These are phyloP conservation scores for Thinopyrum elongatum DNA, from an alignment of 176 grass and related monocot genomes.

Conservation along the genomic window DNA sequence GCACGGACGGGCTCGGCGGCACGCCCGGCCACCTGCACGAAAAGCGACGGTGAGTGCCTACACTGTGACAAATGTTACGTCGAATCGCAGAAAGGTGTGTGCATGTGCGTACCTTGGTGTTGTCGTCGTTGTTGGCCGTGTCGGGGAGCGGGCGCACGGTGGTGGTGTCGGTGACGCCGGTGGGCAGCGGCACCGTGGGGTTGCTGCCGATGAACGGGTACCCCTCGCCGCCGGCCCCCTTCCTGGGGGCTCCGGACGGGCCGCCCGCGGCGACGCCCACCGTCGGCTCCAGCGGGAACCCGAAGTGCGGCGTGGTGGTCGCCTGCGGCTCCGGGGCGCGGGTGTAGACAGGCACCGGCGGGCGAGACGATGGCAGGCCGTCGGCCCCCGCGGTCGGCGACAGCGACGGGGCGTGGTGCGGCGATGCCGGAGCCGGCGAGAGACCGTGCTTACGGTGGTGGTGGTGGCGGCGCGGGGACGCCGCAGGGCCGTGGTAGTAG, in stretches of 20 bases:
- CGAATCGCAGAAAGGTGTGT: neutral
- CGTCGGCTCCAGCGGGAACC: slow-evolving; percentile 48
- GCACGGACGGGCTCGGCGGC: neutral
- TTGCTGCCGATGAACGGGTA: slow-evolving; percentile 62
- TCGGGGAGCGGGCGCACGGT: slow-evolving; percentile 44
- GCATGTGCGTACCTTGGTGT: slow-evolving; percentile 10
- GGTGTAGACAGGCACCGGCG: neutral
- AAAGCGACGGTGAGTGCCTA: neutral
- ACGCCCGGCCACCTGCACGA: slow-evolving; percentile 34
- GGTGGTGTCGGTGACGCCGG: slow-evolving; percentile 45
- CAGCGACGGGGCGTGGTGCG: slow-evolving; percentile 13
- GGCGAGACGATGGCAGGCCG: neutral
- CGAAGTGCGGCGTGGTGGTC: slow-evolving; percentile 31
- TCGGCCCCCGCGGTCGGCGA: slow-evolving; percentile 35
- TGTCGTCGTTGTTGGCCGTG: neutral
- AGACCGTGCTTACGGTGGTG: neutral
- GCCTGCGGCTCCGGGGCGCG: neutral
- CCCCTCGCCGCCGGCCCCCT: slow-evolving; percentile 17
- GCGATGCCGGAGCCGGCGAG: neutral
- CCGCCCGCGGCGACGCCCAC: slow-evolving; percentile 18
- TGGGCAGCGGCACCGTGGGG: slow-evolving; percentile 54
- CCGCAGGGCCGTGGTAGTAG: neutral
- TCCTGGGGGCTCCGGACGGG: neutral
- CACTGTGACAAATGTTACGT: neutral
- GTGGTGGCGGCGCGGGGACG: neutral